These are phyloP conservation scores for Musa balbisiana DNA, from an alignment of 202 grass and related monocot species.

Conservation along the genomic window DNA sequence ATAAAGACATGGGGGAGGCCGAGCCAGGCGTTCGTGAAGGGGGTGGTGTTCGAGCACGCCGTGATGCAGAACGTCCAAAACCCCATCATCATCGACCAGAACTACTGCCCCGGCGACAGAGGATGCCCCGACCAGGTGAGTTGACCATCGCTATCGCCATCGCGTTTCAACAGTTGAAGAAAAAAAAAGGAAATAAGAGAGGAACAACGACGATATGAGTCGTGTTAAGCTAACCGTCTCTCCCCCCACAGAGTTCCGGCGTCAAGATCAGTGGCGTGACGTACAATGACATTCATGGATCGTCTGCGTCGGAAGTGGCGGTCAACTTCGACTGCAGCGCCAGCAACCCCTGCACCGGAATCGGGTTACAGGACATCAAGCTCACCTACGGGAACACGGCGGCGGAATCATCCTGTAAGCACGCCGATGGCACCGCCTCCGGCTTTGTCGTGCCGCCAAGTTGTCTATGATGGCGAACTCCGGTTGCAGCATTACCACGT, in stretches of 20 bases:
- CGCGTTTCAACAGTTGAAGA: no score
- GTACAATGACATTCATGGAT: constrained; percentile 33
- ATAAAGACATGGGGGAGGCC: constrained; percentile 7
- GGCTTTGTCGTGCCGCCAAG: constrained; percentile 31
- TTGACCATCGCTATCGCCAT: background rate
- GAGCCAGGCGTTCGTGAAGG: constrained; percentile 3
- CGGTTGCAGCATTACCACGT: no score
- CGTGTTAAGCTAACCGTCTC: no score
- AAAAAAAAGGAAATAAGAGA: no score
- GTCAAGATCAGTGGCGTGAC: constrained; percentile 33
- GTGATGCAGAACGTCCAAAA: constrained; percentile 8
- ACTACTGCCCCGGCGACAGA: background rate
- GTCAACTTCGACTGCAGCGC: constrained; percentile 36
- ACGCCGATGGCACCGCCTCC: constrained; percentile 19
- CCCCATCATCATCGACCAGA: constrained; percentile 8
- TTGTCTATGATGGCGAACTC: constrained; percentile 22
- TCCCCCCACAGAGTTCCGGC: constrained; percentile 27
- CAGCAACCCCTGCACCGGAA: constrained; percentile 31
- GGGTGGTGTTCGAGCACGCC: constrained; percentile 9
- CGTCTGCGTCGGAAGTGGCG: constrained; percentile 31
- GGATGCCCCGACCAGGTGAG: background rate
- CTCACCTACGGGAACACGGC: constrained; percentile 22
- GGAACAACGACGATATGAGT: no score
- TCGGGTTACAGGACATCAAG: constrained; percentile 30
- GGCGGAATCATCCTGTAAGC: constrained; percentile 19